phyloP scores from a whole-genome alignment of 2,329 filamentous ascomycete species.

The Aureobasidium lini region DNA sequence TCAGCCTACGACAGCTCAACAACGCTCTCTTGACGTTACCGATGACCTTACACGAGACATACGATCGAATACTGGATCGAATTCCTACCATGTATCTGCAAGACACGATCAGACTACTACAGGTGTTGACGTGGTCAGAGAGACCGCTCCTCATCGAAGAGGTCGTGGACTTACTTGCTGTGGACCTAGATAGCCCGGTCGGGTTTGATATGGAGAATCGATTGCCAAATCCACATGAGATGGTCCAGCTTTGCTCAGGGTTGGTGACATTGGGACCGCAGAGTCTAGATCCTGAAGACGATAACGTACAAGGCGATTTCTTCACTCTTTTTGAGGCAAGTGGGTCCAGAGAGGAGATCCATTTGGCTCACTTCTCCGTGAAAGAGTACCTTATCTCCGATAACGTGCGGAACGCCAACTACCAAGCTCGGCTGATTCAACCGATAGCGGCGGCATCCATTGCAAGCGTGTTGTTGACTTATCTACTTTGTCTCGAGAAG shows the following conservation, averaged over 20 bases:
- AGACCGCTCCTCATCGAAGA: background rate
- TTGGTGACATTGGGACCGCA: background rate
- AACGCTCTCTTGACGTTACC: background rate
- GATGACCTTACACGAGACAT: background rate
- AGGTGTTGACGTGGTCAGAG: background rate
- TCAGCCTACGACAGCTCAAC: background rate
- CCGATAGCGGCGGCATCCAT: too few species aligned
- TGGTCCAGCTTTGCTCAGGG: background rate
- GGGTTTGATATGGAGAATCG: background rate
- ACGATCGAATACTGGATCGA: background rate
- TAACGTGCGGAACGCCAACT: background rate
- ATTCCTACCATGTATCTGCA: too few species aligned
- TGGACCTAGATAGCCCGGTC: background rate
- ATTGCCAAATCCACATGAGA: background rate
- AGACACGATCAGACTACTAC: background rate
- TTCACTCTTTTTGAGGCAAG: background rate
- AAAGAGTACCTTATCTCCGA: background rate
- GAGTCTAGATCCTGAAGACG: too few species aligned
- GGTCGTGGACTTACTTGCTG: background rate
- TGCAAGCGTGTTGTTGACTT: too few species aligned
- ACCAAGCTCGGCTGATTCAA: too few species aligned
- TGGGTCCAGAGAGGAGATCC: constrained; percentile 17
- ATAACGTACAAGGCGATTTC: too few species aligned
- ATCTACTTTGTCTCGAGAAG: too few species aligned
- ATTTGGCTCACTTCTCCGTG: background rate